Evolutionary conservation across 352 stramenopile species (phyloP), one percentile per base, ranked within the genome.

Genomic region (Thalassiosira livingstoniorum): DNA sequence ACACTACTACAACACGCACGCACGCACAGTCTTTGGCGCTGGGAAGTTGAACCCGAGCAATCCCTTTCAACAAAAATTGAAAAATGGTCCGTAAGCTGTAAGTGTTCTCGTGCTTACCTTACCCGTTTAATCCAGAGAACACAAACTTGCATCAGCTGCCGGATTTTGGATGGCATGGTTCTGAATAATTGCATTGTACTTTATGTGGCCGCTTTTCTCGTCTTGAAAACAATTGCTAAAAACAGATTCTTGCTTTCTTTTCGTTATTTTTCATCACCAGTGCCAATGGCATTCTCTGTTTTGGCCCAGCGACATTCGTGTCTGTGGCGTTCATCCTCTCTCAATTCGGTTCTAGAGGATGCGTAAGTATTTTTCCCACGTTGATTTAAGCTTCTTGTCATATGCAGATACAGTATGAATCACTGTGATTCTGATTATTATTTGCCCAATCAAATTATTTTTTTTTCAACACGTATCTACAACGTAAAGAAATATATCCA

Each of bases 301-400:
- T 81, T 29, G 74, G 74, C 4, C 74, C 74, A 11, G 63, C 64
- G 0, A 60, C 57, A 23, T 81, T 81, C 51, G 74, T 81, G 29
- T 71, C 54, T 4, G 54, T 35, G 13, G 74, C 74, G n/a, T 81
- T 81, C 55, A 81, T 81, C 23, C 35, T 81, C 29, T 81, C 74
- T 31, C 74, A 75, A 65, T 81, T 81, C 37, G 74, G 25, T 43
- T 69, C 66, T 4, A 74, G 67, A 45, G 74, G 74, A 57, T 81
- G 74, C 45, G 73, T 75, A n/a, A 75, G 73, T 73, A 32, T 37
- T 42, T 54, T 39, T 71, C 27, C 21, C 25, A n/a, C n/a, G n/a
- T n/a, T n/a, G n/a, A n/a, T n/a, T n/a, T n/a, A n/a, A n/a, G n/a
- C n/a, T n/a, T n/a, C n/a, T n/a, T n/a, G n/a, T n/a, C n/a, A n/a